phyloP scores from a whole-genome alignment of 257 asterid genomes.

The Fraxinus anomala region DNA sequence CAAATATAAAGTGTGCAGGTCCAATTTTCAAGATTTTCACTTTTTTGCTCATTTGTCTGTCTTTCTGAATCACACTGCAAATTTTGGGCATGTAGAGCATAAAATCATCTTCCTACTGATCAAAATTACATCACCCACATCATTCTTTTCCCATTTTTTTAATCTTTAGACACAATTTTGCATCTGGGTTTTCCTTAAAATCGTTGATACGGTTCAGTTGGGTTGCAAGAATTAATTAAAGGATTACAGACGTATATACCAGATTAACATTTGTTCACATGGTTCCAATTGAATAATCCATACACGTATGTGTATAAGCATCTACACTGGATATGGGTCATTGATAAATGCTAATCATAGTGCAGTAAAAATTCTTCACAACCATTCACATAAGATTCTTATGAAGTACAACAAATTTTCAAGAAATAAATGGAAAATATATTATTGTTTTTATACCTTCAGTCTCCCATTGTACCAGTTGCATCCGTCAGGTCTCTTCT shows the following conservation, averaged over 20 bases:
- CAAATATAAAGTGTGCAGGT: not conserved
- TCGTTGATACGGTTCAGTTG: not conserved
- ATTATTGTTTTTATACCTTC: not conserved
- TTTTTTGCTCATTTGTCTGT: constrained; percentile 1
- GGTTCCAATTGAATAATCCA: not conserved
- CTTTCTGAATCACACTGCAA: constrained; percentile 21
- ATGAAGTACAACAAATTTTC: not conserved
- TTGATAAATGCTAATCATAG: not conserved
- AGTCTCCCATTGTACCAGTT: constrained; percentile 6
- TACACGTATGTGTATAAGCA: not conserved
- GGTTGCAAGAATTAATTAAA: constrained; percentile 1
- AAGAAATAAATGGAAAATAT: not conserved
- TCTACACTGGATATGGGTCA: not conserved
- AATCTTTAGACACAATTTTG: not conserved
- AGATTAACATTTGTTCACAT: not conserved
- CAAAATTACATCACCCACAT: constrained; percentile 1
- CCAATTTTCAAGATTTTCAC: constrained; percentile 14
- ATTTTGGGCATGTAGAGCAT: not conserved
- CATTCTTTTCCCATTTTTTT: not conserved
- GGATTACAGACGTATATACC: not conserved
- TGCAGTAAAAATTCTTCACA: not conserved
- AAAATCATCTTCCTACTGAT: not conserved
- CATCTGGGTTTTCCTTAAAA: not conserved
- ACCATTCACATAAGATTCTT: not conserved
- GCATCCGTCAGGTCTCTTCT: not conserved